Evolutionary conservation across 352 stramenopile species (phyloP).

Genomic region (Pythium apleroticum): DNA sequence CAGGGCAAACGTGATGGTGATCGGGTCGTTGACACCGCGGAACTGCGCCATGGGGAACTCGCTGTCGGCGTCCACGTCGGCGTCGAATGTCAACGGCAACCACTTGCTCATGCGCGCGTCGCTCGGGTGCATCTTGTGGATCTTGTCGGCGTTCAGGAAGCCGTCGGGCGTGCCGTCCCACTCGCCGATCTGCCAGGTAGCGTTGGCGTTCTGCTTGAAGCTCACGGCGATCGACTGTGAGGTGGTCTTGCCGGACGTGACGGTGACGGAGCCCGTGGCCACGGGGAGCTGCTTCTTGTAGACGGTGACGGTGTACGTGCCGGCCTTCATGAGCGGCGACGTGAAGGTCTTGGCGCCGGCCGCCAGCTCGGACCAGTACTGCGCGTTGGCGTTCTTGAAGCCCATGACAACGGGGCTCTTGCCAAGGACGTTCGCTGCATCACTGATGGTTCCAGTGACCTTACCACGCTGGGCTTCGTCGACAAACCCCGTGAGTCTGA

Average conservation of each 20-base stretch:
- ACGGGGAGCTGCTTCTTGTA: slow-evolving; percentile 59
- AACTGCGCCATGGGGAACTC: slow-evolving; percentile 50
- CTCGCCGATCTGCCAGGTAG: slow-evolving; percentile 49
- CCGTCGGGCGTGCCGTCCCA: slow-evolving; percentile 54
- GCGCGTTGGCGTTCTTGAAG: slow-evolving; percentile 38
- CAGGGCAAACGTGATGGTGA: slow-evolving; percentile 37
- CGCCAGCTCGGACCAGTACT: slow-evolving; percentile 41
- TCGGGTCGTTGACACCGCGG: slow-evolving; percentile 44
- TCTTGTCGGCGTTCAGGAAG: slow-evolving; percentile 40
- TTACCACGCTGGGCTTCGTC: slow-evolving; percentile 31
- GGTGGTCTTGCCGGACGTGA: slow-evolving; percentile 19
- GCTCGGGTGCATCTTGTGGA: slow-evolving; percentile 50
- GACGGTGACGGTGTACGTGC: slow-evolving; percentile 51
- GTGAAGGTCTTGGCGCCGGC: slow-evolving; percentile 28
- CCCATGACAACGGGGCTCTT: slow-evolving; percentile 32
- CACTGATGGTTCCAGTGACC: slow-evolving; percentile 36
- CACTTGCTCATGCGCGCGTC: slow-evolving; percentile 41
- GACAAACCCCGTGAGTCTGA: slow-evolving; percentile 39
- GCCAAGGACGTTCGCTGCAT: slow-evolving; percentile 31
- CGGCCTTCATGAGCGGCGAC: slow-evolving; percentile 45
- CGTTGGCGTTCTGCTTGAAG: slow-evolving; percentile 21
- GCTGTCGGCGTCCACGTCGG: slow-evolving; percentile 21
- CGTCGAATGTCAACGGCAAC: slow-evolving; percentile 29
- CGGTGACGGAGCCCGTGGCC: slow-evolving; percentile 31
- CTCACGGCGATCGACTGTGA: slow-evolving; percentile 30